A percentile compares a stretch with the other conserved stretches of the same genome.
Evolutionary conservation across 768 basidiomycete species (phyloP).

Genomic region (Lyophyllum shimeji): DNA sequence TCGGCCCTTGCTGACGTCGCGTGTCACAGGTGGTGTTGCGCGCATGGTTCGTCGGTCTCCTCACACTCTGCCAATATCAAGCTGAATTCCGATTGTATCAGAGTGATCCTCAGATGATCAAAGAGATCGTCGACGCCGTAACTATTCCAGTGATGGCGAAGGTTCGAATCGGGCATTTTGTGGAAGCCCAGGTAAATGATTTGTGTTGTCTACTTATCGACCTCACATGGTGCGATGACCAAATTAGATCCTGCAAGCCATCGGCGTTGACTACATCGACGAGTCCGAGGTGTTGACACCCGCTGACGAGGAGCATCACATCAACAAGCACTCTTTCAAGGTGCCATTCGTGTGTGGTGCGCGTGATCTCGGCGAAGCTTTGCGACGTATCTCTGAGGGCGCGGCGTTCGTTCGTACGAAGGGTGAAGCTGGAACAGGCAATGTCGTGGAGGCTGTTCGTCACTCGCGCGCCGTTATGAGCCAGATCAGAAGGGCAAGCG

Average conservation of each 20-base stretch:
- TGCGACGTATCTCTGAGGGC: constrained; percentile 95
- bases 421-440: constrained; percentile 88
- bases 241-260: constrained; percentile 81
- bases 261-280: constrained; percentile 97
- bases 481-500: constrained; percentile 82
- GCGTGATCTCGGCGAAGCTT: constrained; percentile 92
- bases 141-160: constrained; percentile 98
- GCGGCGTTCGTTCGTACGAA: constrained; percentile 99
- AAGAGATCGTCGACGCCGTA: constrained; percentile 90
- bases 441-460: constrained; percentile 91
- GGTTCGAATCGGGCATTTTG: constrained; percentile 95
- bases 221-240: constrained; percentile 8
- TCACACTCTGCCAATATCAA: neutral
- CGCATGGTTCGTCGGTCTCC: constrained; percentile 70
- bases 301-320: constrained; percentile 94
- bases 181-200: constrained; percentile 81
- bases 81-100: constrained; percentile 27
- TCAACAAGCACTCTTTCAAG: constrained; percentile 96
- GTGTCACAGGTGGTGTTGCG: constrained; percentile 73
- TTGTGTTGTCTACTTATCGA: neutral
- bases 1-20: constrained; percentile 6
- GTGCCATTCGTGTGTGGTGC: constrained; percentile 96
- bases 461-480: constrained; percentile 83
- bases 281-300: constrained; percentile 95
- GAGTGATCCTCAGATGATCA: constrained; percentile 97